These are phyloP conservation scores for Rhododendron molle DNA, from an alignment of 148 eudicot genomes.

Conservation along the genomic window DNA sequence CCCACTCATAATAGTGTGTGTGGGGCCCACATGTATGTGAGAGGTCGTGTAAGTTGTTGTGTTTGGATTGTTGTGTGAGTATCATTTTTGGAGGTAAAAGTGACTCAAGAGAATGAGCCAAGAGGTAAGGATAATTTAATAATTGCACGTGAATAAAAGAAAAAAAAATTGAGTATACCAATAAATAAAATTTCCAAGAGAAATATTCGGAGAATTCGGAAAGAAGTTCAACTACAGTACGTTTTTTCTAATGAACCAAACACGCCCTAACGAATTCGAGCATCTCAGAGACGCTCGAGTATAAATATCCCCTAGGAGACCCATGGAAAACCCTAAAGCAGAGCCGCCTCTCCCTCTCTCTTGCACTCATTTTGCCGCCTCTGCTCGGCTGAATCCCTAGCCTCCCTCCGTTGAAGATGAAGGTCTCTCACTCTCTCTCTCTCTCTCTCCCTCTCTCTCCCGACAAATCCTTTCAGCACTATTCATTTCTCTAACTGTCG, in stretches of 20 bases:
- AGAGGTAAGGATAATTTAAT: too few relatives aligned
- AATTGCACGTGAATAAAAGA: too few relatives aligned
- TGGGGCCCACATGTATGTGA: too few relatives aligned
- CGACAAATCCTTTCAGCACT: neutral
- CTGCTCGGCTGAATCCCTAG: neutral
- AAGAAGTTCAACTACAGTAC: neutral
- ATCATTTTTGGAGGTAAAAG: neutral
- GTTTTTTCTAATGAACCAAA: neutral
- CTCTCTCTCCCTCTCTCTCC: neutral
- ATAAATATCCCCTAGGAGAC: neutral
- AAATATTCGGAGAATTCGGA: neutral
- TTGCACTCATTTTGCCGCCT: neutral
- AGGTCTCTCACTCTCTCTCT: slow-evolving; percentile 3
- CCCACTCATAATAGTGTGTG: too few relatives aligned
- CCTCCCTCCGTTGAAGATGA: neutral
- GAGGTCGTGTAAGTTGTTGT: too few relatives aligned
- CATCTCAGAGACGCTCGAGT: neutral
- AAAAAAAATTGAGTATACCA: too few relatives aligned
- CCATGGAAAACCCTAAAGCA: neutral
- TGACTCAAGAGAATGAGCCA: too few relatives aligned
- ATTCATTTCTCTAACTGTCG: neutral
- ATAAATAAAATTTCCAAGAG: too few relatives aligned
- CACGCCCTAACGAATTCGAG: neutral
- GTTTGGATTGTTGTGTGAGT: too few relatives aligned
- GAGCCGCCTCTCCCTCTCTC: neutral